Conservation (phyloP, 768 basidiomycete species). For the Paxillus rubicundulus region DNA sequence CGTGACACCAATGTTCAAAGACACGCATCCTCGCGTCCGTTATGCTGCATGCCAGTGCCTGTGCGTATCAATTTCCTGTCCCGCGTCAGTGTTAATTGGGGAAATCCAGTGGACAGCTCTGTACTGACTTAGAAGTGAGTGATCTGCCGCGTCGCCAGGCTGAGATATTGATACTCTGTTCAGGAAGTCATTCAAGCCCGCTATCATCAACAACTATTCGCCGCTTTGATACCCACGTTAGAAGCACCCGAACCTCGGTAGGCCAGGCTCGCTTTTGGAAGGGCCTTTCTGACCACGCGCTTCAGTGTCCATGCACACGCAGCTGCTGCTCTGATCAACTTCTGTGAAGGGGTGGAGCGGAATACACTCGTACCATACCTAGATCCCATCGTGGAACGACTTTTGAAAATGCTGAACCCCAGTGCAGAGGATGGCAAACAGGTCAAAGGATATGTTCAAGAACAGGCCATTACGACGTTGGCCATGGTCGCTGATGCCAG, state of each 20-base stretch:
- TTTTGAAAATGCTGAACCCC: slow-evolving; percentile 58
- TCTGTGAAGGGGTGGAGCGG: slow-evolving; percentile 82
- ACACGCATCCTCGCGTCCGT: slow-evolving; percentile 71
- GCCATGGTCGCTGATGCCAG: slow-evolving; percentile 90
- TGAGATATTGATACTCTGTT: neutral
- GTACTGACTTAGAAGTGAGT: slow-evolving; percentile 80
- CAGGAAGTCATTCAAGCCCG: slow-evolving; percentile 75
- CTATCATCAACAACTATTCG: slow-evolving; percentile 67
- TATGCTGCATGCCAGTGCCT: slow-evolving; percentile 83
- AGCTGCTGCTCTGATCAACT: slow-evolving; percentile 85
- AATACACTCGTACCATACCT: slow-evolving; percentile 74
- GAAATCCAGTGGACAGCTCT: slow-evolving; percentile 70
- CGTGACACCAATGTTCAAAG: slow-evolving; percentile 73
- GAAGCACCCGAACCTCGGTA: slow-evolving; percentile 75
- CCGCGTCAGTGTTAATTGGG: neutral
- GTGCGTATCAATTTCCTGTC: slow-evolving; percentile 42
- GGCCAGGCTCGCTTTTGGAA: slow-evolving; percentile 6
- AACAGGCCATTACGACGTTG: slow-evolving; percentile 83
- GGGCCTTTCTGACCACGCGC: slow-evolving; percentile 2
- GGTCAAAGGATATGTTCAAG: slow-evolving; percentile 67
- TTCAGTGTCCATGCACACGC: slow-evolving; percentile 82
- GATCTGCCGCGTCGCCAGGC: neutral
- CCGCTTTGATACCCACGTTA: slow-evolving; percentile 67
- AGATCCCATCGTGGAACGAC: slow-evolving; percentile 71
- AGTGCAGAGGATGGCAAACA: slow-evolving; percentile 40